These are phyloP conservation scores for Zygosaccharomyces pseudobailii DNA, from an alignment of 1,139 yeast genomes.

Conservation along the genomic window DNA sequence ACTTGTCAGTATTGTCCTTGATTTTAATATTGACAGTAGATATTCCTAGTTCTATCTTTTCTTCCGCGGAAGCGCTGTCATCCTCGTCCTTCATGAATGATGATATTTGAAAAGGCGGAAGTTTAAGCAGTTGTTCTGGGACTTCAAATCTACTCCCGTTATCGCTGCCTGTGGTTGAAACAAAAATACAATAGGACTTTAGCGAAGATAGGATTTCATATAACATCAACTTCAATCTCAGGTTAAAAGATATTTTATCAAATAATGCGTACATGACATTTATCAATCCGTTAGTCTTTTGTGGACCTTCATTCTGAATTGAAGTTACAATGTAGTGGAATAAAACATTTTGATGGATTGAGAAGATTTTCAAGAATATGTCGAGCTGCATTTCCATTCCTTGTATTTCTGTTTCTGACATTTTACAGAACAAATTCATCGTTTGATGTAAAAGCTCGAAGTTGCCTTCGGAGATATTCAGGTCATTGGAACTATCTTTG, in stretches of 20 bases:
- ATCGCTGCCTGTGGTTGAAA: slow-evolving; percentile 13
- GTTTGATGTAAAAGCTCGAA: slow-evolving; percentile 16
- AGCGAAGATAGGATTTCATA: slow-evolving; percentile 60
- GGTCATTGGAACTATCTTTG: slow-evolving; percentile 8
- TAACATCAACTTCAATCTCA: slow-evolving; percentile 52
- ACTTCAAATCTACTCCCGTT: slow-evolving; percentile 10
- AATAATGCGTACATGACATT: slow-evolving; percentile 22
- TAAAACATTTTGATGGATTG: slow-evolving; percentile 28
- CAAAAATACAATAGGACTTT: slow-evolving; percentile 36
- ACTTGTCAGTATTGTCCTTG: slow-evolving; percentile 8
- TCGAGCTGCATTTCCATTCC: slow-evolving; percentile 19
- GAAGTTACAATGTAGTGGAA: slow-evolving; percentile 19
- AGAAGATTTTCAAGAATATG: slow-evolving; percentile 26
- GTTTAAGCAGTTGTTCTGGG: slow-evolving; percentile 20
- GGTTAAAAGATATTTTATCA: slow-evolving; percentile 36
- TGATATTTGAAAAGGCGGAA: slow-evolving; percentile 34
- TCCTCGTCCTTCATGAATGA: slow-evolving; percentile 24
- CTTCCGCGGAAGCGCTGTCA: slow-evolving; percentile 3
- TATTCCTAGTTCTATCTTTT: slow-evolving; percentile 14
- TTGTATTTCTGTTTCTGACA: slow-evolving; percentile 13
- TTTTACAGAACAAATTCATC: slow-evolving; percentile 13
- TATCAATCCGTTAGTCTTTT: slow-evolving; percentile 11
- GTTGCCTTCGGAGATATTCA: slow-evolving; percentile 15
- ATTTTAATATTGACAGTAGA: slow-evolving; percentile 2
- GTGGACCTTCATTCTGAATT: slow-evolving; percentile 8